A percentile compares a stretch with the other conserved stretches of the same genome.
phyloP scores from a whole-genome alignment of 805 yeast species.

The Candida caryicola region DNA sequence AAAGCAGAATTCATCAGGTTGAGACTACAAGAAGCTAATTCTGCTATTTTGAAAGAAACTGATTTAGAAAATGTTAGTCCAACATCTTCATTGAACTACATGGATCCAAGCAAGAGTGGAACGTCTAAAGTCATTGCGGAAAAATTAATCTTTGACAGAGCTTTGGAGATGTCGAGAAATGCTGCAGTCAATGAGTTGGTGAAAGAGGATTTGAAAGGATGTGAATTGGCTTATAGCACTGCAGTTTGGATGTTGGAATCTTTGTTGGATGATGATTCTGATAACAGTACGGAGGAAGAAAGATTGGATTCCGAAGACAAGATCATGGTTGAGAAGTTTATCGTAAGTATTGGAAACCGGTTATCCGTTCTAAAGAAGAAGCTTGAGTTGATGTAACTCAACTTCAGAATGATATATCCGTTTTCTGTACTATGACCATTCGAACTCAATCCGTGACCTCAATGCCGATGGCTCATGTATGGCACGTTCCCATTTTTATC shows the following conservation, averaged over 20 bases:
- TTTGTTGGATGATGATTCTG: slow-evolving; percentile 52
- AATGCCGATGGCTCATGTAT: too few relatives aligned
- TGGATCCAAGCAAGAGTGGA: background rate
- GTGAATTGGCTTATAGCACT: slow-evolving; percentile 87
- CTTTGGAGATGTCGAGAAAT: slow-evolving; percentile 85
- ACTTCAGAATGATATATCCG: too few relatives aligned
- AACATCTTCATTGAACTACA: background rate
- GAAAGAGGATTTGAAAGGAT: slow-evolving; percentile 67
- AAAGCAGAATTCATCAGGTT: slow-evolving; percentile 77
- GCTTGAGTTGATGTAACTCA: slow-evolving; percentile 26
- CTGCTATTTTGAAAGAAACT: slow-evolving; percentile 23
- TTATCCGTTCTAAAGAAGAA: slow-evolving; percentile 68
- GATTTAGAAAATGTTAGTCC: slow-evolving; percentile 3
- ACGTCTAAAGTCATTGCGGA: slow-evolving; percentile 58
- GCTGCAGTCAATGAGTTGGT: slow-evolving; percentile 88
- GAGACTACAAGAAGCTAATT: slow-evolving; percentile 51
- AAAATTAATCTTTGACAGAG: slow-evolving; percentile 85
- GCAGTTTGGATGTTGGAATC: slow-evolving; percentile 96
- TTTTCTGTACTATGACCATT: too few relatives aligned
- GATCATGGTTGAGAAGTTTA: slow-evolving; percentile 74
- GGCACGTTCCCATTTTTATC: too few relatives aligned
- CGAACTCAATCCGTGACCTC: too few relatives aligned
- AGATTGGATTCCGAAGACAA: slow-evolving; percentile 70
- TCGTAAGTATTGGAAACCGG: slow-evolving; percentile 78
- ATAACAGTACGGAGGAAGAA: slow-evolving; percentile 22